Evolutionary conservation across 2,329 filamentous ascomycete genomes (phyloP).

Genomic region (Coniella vitis): DNA sequence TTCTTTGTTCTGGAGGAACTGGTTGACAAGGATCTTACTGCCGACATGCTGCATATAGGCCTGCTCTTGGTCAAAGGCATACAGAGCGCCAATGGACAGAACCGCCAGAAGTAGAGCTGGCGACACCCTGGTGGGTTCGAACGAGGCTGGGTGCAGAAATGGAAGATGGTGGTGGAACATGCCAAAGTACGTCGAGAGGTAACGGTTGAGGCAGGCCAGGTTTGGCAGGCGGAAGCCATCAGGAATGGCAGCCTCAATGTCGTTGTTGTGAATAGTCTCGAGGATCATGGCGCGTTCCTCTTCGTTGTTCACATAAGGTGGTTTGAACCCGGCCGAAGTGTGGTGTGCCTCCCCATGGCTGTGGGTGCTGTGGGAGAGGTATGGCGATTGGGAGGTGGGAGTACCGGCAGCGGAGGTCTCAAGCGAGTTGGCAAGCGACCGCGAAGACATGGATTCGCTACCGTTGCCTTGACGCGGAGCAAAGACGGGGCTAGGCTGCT

Average conservation of each 20-base stretch:
- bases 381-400: constrained; percentile 68
- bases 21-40: constrained; percentile 93
- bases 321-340: constrained; percentile 60
- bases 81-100: constrained; percentile 89
- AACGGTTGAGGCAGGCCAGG: constrained; percentile 76
- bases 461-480: constrained; percentile 49
- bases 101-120: constrained; percentile 82
- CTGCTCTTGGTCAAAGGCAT: constrained; percentile 94
- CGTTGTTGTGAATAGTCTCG: constrained; percentile 75
- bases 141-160: constrained; percentile 89
- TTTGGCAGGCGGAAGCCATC: constrained; percentile 86
- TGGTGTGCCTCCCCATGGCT: constrained; percentile 64
- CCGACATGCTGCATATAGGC: constrained; percentile 97
- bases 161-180: constrained; percentile 95
- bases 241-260: constrained; percentile 74
- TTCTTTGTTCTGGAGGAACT: constrained; percentile 96
- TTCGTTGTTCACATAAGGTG: constrained; percentile 76
- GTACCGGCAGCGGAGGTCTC: constrained; percentile 63
- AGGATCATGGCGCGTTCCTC: constrained; percentile 80
- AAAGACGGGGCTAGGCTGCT: constrained; percentile 32
- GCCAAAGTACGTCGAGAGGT: constrained; percentile 92
- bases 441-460: constrained; percentile 44
- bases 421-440: constrained; percentile 66
- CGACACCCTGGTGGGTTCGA: constrained; percentile 71
- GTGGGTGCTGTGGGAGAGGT: constrained; percentile 59